Conservation (phyloP, 352 stramenopile species). For the Albugo candida region DNA sequence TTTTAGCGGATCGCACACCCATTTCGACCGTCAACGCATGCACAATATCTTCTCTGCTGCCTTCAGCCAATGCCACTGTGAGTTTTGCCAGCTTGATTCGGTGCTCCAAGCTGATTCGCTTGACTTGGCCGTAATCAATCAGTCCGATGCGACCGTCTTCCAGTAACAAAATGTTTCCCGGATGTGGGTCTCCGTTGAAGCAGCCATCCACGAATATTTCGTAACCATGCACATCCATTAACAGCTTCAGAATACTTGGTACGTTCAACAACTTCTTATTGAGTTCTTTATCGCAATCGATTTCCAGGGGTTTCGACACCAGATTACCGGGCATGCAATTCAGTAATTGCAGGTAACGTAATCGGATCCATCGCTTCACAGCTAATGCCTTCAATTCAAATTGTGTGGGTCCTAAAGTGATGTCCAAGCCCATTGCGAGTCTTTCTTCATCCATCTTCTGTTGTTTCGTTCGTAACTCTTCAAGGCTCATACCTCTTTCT, state of each 20-base stretch:
- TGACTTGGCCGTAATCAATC: constrained; percentile 86
- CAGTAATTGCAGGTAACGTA: constrained; percentile 27
- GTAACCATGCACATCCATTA: constrained; percentile 82
- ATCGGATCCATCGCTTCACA: constrained; percentile 18
- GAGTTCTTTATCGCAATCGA: constrained; percentile 13
- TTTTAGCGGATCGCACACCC: constrained; percentile 50
- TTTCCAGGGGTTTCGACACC: constrained; percentile 16
- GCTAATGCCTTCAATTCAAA: constrained; percentile 27
- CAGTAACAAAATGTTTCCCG: constrained; percentile 82
- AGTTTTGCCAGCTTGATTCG: constrained; percentile 56
- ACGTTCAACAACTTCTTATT: constrained; percentile 55
- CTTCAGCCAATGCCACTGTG: constrained; percentile 64
- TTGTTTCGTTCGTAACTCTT: constrained; percentile 68
- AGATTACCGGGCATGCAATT: constrained; percentile 78
- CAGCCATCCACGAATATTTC: constrained; percentile 85
- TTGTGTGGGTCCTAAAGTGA: constrained; percentile 45
- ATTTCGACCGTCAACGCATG: constrained; percentile 55
- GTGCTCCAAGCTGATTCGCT: constrained; percentile 53
- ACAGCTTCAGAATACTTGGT: constrained; percentile 57
- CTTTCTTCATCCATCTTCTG: constrained; percentile 45
- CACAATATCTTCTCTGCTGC: constrained; percentile 54
- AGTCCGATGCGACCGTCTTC: constrained; percentile 76
- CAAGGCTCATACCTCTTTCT: constrained; percentile 66
- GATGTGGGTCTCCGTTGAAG: constrained; percentile 84
- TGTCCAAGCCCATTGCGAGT: constrained; percentile 34